phyloP scores from a whole-genome alignment of 352 stramenopile genomes.

The Thraustotheca clavata region DNA sequence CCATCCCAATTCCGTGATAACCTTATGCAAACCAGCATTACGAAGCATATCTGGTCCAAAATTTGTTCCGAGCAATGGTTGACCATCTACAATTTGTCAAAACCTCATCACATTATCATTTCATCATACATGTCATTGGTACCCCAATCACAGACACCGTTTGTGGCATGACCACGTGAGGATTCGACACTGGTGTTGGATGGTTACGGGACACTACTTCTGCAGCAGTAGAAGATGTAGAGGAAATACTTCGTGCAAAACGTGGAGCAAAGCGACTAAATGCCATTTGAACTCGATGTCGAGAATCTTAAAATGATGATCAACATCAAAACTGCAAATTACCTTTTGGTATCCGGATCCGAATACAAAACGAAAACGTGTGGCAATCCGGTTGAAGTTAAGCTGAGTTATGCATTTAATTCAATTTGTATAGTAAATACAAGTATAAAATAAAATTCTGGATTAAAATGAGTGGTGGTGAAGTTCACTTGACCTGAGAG shows the following conservation, averaged over 20 bases:
- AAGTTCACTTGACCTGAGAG: no score
- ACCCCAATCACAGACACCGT: slow-evolving; percentile 76
- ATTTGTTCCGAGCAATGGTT: slow-evolving; percentile 74
- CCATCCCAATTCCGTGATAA: slow-evolving; percentile 70
- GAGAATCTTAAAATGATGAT: background rate
- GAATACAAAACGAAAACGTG: background rate
- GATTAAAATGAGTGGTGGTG: no score
- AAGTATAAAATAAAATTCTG: background rate
- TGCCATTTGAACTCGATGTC: background rate
- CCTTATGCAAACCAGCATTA: slow-evolving; percentile 65
- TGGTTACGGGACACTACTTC: slow-evolving; percentile 37
- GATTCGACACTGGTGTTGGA: slow-evolving; percentile 41
- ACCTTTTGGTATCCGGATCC: background rate
- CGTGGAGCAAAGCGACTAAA: background rate
- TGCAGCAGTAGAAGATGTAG: background rate
- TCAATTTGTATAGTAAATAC: background rate
- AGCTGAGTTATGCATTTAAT: background rate
- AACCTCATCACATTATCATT: background rate
- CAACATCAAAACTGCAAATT: no score
- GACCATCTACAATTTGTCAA: slow-evolving; percentile 42
- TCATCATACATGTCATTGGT: slow-evolving; percentile 79
- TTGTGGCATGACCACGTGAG: slow-evolving; percentile 42
- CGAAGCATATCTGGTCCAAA: slow-evolving; percentile 61
- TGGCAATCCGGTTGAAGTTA: background rate
- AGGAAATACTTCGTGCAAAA: background rate